A percentile compares a stretch with the other conserved stretches of the same genome.
These are phyloP conservation scores for Aspergillus asperescens DNA, from an alignment of 495 filamentous ascomycete species.

Conservation along the genomic window DNA sequence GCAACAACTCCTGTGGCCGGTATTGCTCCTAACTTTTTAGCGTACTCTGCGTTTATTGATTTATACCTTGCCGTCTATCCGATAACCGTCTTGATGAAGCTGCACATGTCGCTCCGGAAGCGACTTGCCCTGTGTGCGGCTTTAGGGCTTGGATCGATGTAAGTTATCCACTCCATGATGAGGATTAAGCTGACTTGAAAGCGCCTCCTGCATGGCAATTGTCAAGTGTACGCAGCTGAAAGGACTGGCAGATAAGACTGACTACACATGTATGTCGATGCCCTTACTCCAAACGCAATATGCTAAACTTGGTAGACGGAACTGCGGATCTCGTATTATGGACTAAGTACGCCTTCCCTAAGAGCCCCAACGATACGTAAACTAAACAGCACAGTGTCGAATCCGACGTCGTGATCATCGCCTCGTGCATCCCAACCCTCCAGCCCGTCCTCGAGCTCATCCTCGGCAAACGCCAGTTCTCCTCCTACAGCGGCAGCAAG, in stretches of 20 bases:
- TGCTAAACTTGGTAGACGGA: slow-evolving; percentile 22
- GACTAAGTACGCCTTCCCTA: slow-evolving; percentile 28
- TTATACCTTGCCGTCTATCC: slow-evolving; percentile 36
- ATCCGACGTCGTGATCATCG: slow-evolving; percentile 38
- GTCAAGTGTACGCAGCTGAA: slow-evolving; percentile 35
- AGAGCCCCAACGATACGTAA: neutral
- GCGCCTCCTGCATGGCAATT: slow-evolving; percentile 32
- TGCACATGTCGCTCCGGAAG: slow-evolving; percentile 40
- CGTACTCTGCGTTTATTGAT: slow-evolving; percentile 33
- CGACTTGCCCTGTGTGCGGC: slow-evolving; percentile 31
- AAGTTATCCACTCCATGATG: slow-evolving; percentile 3
- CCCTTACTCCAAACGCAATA: neutral
- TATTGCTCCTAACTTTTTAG: slow-evolving; percentile 11
- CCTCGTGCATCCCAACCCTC: slow-evolving; percentile 40
- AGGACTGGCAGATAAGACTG: slow-evolving; percentile 29
- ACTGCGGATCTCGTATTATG: slow-evolving; percentile 32
- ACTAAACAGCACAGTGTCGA: slow-evolving; percentile 28
- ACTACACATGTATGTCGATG: slow-evolving; percentile 31
- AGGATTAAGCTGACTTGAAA: slow-evolving; percentile 7
- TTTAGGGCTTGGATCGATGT: slow-evolving; percentile 35
- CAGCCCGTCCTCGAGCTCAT: slow-evolving; percentile 37
- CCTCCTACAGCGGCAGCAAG: slow-evolving; percentile 25
- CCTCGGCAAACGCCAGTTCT: slow-evolving; percentile 26
- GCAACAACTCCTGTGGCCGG: neutral
- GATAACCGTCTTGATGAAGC: slow-evolving; percentile 23